These are phyloP conservation scores for Boletus rubescentipes DNA, from an alignment of 768 basidiomycete genomes.

Conservation along the genomic window DNA sequence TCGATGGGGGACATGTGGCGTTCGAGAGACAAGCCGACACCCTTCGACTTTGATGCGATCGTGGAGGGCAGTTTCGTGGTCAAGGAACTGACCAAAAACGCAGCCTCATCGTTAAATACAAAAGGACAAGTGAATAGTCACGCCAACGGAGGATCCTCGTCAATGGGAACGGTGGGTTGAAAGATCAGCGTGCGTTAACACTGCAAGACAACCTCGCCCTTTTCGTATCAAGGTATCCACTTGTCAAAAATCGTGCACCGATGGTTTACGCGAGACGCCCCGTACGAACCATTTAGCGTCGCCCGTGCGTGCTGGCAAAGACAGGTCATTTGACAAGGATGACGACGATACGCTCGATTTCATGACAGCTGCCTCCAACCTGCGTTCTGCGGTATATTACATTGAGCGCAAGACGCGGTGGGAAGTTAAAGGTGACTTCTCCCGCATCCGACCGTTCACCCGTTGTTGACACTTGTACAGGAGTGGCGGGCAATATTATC, in stretches of 20 bases:
- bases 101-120: slow-evolving; percentile 12
- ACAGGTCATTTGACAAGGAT: slow-evolving; percentile 91
- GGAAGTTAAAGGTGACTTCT: too few relatives aligned
- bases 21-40: slow-evolving; percentile 81
- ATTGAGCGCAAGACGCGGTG: slow-evolving; percentile 87
- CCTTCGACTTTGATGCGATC: slow-evolving; percentile 81
- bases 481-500: too few relatives aligned
- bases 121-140: slow-evolving; percentile 29
- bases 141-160: too few relatives aligned
- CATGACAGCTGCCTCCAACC: slow-evolving; percentile 89
- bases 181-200: slow-evolving; percentile 78
- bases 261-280: slow-evolving; percentile 8
- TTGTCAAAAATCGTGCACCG: not conserved
- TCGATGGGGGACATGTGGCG: slow-evolving; percentile 99
- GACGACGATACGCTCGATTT: slow-evolving; percentile 97
- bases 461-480: too few relatives aligned
- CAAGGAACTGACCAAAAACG: slow-evolving; percentile 27
- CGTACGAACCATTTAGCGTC: slow-evolving; percentile 78
- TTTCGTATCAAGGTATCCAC: slow-evolving; percentile 81
- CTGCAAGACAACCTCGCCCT: slow-evolving; percentile 79
- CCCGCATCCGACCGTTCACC: too few relatives aligned
- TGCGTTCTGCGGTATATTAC: slow-evolving; percentile 86
- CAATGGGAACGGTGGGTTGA: slow-evolving; percentile 44
- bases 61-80: slow-evolving; percentile 55
- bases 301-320: slow-evolving; percentile 69